These are phyloP conservation scores for Fistulinella cinereoalba DNA, from an alignment of 1,284 basidiomycete genomes.

Conservation along the genomic window DNA sequence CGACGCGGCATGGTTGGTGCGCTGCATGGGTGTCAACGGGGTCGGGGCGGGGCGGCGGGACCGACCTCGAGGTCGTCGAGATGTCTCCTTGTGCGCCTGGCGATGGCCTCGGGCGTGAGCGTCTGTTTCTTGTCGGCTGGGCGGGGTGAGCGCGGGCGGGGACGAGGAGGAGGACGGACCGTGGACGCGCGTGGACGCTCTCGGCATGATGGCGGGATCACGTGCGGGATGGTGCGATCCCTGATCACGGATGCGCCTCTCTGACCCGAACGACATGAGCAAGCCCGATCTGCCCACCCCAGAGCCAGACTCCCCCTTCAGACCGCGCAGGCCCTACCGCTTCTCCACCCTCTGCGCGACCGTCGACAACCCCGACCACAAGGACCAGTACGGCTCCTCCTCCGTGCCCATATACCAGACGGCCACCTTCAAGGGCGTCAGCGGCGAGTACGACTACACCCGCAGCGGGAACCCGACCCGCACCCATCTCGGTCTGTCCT, in stretches of 20 bases:
- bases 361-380: constrained; percentile 82
- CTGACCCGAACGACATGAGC: constrained; percentile 16
- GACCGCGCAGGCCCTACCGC: constrained; percentile 66
- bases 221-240: constrained; percentile 26
- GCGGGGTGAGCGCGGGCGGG: constrained; percentile 10
- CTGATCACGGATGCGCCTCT: not conserved
- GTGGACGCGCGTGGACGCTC: constrained; percentile 41
- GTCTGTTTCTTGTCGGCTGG: constrained; percentile 46
- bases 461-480: constrained; percentile 96
- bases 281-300: constrained; percentile 59
- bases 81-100: constrained; percentile 70
- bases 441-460: constrained; percentile 90
- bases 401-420: constrained; percentile 98
- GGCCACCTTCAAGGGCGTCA: constrained; percentile 96
- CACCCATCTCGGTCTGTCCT: constrained; percentile 79
- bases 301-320: constrained; percentile 69
- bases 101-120: constrained; percentile 61
- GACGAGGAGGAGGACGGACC: constrained; percentile 6
- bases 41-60: not conserved
- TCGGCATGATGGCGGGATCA: constrained; percentile 20
- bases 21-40: constrained; percentile 39
- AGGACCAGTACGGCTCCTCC: constrained; percentile 95
- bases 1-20: constrained; percentile 71
- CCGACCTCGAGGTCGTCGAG: constrained; percentile 78
- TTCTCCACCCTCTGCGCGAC: constrained; percentile 90